phyloP scores from a whole-genome alignment of 139 green algal species.

The Mesostigma viride region DNA sequence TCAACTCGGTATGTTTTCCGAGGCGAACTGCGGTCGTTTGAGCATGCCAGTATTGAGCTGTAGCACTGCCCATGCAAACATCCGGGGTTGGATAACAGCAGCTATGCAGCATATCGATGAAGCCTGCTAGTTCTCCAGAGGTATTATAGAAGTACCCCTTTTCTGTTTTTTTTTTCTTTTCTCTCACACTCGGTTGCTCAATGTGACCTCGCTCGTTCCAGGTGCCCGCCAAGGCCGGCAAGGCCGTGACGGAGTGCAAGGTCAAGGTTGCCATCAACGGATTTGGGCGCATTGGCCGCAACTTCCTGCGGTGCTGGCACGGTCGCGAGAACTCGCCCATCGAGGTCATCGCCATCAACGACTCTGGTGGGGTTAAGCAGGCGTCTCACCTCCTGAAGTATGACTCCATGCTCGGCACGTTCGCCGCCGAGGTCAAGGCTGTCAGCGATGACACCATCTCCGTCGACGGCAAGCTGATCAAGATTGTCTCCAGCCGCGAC shows the following conservation, averaged over 20 bases:
- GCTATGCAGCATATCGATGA: too few species aligned
- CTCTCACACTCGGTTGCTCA: too few species aligned
- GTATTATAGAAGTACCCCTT: too few species aligned
- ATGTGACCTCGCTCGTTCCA: conserved; percentile 8
- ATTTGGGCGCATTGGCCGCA: conserved; percentile 91
- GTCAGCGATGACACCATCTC: conserved; percentile 40
- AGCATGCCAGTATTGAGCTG: too few species aligned
- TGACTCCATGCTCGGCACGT: conserved; percentile 51
- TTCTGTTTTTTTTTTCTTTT: too few species aligned
- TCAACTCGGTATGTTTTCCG: too few species aligned
- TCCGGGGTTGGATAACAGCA: too few species aligned
- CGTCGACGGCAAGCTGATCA: conserved; percentile 45
- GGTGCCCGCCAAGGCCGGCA: conserved; percentile 13
- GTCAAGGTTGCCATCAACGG: conserved; percentile 96
- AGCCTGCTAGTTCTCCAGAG: too few species aligned
- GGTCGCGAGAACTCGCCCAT: conserved; percentile 55
- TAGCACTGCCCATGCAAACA: too few species aligned
- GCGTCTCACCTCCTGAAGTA: conserved; percentile 42
- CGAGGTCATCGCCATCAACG: conserved; percentile 48
- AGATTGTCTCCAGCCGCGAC: conserved; percentile 44
- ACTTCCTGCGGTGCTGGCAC: conserved; percentile 51
- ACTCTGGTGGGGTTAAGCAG: conserved; percentile 48
- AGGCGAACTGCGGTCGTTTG: too few species aligned
- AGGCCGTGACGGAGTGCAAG: conserved; percentile 40
- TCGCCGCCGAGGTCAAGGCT: conserved; percentile 43